Evolutionary conservation across 148 eudicot species (phyloP).

Genomic region (Cornus kousa): DNA sequence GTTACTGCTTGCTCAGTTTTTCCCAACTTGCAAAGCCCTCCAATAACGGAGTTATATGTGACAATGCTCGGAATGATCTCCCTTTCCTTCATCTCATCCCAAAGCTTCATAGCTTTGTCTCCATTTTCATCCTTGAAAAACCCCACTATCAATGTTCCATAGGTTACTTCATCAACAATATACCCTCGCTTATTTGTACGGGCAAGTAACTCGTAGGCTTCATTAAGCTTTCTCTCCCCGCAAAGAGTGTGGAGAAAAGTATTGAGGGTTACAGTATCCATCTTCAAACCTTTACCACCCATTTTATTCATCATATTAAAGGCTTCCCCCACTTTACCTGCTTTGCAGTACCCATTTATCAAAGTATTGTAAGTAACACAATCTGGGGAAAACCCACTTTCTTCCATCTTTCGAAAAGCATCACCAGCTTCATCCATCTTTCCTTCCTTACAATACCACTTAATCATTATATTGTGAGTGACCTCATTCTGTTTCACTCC

Average conservation of each 20-base stretch:
- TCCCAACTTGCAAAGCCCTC: slow-evolving; percentile 72
- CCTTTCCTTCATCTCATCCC: slow-evolving; percentile 82
- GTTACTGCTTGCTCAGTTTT: slow-evolving; percentile 60
- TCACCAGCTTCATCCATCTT: slow-evolving; percentile 57
- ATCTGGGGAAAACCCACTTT: slow-evolving; percentile 55
- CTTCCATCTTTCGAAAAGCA: slow-evolving; percentile 51
- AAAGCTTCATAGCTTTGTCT: slow-evolving; percentile 52
- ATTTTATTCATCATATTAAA: slow-evolving; percentile 59
- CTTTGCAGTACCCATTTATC: slow-evolving; percentile 65
- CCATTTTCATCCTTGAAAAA: slow-evolving; percentile 56
- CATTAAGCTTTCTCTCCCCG: slow-evolving; percentile 48
- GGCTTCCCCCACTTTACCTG: slow-evolving; percentile 59
- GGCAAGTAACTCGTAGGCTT: slow-evolving; percentile 54
- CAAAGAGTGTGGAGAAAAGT: slow-evolving; percentile 66
- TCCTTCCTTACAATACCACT: slow-evolving; percentile 65
- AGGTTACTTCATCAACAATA: slow-evolving; percentile 68
- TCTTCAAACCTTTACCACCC: slow-evolving; percentile 61
- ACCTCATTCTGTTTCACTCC: slow-evolving; percentile 49
- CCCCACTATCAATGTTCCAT: slow-evolving; percentile 70
- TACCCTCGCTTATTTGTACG: slow-evolving; percentile 57
- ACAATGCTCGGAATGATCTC: slow-evolving; percentile 52
- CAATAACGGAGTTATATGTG: slow-evolving; percentile 75
- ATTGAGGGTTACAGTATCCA: slow-evolving; percentile 65
- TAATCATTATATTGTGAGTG: slow-evolving; percentile 67
- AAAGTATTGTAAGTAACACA: slow-evolving; percentile 68